Evolutionary conservation across 352 stramenopile species (phyloP), one percentile per base, ranked within the genome.

Genomic region (Stramenopiles sp.): DNA sequence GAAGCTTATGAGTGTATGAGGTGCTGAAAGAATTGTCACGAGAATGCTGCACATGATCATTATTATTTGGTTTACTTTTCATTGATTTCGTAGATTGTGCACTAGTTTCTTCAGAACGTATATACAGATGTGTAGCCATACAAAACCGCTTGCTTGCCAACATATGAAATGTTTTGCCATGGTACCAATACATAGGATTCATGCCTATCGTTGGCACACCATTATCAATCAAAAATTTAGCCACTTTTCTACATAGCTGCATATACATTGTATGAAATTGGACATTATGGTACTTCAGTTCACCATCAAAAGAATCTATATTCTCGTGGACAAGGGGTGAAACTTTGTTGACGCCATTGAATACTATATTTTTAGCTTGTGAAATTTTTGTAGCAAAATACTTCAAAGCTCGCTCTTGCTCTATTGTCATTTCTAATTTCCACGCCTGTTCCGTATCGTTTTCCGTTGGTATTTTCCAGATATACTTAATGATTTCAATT

Each of bases 1-100:
- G 92, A 25, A 97, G 81, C 7, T 86, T 91, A 32, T 81, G 29
- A 14, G 4, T 55, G 39, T 14, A 14, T 55, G n/a, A n/a, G n/a
- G n/a, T n/a, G n/a, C n/a, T n/a, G n/a, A n/a, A n/a, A n/a, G n/a
- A n/a, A n/a, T n/a, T n/a, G n/a, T n/a, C n/a, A n/a, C n/a, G n/a
- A n/a, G n/a, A n/a, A n/a, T n/a, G n/a, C n/a, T n/a, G n/a, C n/a
- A n/a, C n/a, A n/a, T n/a, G n/a, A n/a, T n/a, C n/a, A n/a, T 55
- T 55, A 55, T 55, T 55, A 55, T 55, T 55, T 55, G 39, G 4
- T 55, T 14, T 55, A 55, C 39, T 55, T 4, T 55, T 55, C n/a
- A n/a, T n/a, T n/a, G n/a, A n/a, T n/a, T n/a, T n/a, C n/a, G n/a
- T n/a, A n/a, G n/a, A n/a, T n/a, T n/a, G n/a, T n/a, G n/a, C n/a